Evolutionary conservation across 345 rosid genomes (phyloP).

Genomic region (Balakata baccata): DNA sequence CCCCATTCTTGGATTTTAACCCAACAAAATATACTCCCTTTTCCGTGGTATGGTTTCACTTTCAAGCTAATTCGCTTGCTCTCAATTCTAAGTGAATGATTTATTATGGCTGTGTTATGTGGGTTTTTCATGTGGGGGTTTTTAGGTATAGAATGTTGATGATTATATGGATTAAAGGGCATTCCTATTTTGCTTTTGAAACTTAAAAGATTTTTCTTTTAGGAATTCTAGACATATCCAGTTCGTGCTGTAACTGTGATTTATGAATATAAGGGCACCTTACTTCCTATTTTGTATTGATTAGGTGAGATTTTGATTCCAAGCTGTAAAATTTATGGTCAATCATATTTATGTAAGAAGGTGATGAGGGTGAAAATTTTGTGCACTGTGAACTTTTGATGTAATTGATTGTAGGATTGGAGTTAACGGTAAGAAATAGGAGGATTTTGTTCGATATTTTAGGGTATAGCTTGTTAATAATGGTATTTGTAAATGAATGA

Average conservation of each 20-base stretch:
- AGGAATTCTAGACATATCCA: background rate
- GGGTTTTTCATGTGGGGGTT: background rate
- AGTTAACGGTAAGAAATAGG: background rate
- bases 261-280: background rate
- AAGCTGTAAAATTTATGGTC: background rate
- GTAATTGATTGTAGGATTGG: background rate
- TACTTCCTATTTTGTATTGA: background rate
- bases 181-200: background rate
- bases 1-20: background rate
- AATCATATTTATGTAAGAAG: background rate
- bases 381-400: background rate
- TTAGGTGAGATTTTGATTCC: background rate
- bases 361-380: background rate
- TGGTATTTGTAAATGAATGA: background rate
- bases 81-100: background rate
- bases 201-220: background rate
- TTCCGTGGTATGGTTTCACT: constrained; percentile 11
- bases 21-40: background rate
- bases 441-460: background rate
- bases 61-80: constrained; percentile 4
- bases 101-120: background rate
- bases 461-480: background rate
- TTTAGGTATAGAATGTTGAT: constrained; percentile 8
- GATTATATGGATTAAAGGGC: background rate
- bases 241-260: constrained; percentile 2